Conservation (phyloP, 495 filamentous ascomycete species). For the Astrothelium subdiscretum region DNA sequence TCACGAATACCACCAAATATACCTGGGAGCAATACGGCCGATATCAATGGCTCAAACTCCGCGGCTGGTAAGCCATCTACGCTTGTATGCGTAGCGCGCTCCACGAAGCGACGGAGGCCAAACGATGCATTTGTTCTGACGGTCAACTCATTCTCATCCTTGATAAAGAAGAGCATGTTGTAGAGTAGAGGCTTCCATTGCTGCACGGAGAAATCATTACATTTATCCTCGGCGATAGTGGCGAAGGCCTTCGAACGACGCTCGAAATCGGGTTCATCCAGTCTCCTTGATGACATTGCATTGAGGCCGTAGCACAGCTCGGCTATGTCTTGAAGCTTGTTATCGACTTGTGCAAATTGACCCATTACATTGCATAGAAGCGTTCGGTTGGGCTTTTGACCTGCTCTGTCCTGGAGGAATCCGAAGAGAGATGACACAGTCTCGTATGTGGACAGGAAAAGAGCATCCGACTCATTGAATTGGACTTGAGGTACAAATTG, state of each 20-base stretch:
- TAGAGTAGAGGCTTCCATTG: constrained; percentile 86
- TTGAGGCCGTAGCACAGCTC: constrained; percentile 70
- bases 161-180: constrained; percentile 83
- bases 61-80: constrained; percentile 26
- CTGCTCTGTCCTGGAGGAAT: constrained; percentile 65
- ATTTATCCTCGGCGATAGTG: constrained; percentile 47
- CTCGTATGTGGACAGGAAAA: constrained; percentile 47
- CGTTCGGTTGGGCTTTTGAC: constrained; percentile 41
- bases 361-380: constrained; percentile 58
- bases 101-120: constrained; percentile 68
- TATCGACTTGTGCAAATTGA: constrained; percentile 53
- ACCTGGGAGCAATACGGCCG: constrained; percentile 55
- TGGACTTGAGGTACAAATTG: constrained; percentile 15
- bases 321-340: constrained; percentile 50
- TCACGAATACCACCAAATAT: constrained; percentile 64
- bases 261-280: constrained; percentile 82
- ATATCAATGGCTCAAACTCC: constrained; percentile 42
- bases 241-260: constrained; percentile 67
- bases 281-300: constrained; percentile 49
- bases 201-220: constrained; percentile 45
- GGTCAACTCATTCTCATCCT: constrained; percentile 75
- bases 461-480: constrained; percentile 39
- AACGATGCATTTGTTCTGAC: constrained; percentile 78
- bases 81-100: constrained; percentile 36
- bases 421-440: constrained; percentile 68